Evolutionary conservation across 768 basidiomycete species (phyloP).

Genomic region (Tephrocybe sp.): DNA sequence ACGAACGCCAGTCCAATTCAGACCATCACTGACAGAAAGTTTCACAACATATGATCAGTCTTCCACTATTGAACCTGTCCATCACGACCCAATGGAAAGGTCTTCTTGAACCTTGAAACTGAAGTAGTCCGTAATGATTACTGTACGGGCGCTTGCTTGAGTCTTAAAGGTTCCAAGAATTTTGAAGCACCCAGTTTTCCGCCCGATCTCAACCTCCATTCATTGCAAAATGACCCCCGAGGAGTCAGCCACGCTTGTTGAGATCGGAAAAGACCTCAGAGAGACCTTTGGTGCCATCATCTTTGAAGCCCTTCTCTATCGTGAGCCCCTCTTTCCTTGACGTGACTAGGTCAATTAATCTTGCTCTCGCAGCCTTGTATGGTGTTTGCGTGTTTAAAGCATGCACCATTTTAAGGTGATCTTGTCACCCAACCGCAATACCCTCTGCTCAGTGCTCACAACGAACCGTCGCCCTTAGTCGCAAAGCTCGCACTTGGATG

Average conservation of each 20-base stretch:
- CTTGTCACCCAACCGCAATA: neutral
- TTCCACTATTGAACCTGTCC: too few species aligned
- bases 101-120: too few species aligned
- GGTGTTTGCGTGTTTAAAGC: conserved; percentile 10
- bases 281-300: conserved; percentile 10
- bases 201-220: too few species aligned
- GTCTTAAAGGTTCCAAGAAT: too few species aligned
- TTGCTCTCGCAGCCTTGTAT: conserved; percentile 5
- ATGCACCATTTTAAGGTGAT: conserved; percentile 4
- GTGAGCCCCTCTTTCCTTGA: conserved; percentile 1
- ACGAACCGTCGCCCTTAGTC: neutral
- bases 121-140: too few species aligned
- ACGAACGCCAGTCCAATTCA: too few species aligned
- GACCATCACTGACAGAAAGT: too few species aligned
- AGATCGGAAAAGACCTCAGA: conserved; percentile 8
- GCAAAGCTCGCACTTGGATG: conserved; percentile 5
- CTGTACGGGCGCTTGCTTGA: too few species aligned
- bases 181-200: neutral
- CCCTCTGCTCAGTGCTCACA: too few species aligned
- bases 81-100: too few species aligned
- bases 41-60: too few species aligned
- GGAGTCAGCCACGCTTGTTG: conserved; percentile 4
- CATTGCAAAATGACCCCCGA: conserved; percentile 5
- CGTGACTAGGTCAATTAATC: neutral
- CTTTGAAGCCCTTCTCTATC: conserved; percentile 6